Percentiles rank a stretch among this genome's conserved stretches.
Conservation (phyloP, 345 rosid species). For the Nasturtium officinale region DNA sequence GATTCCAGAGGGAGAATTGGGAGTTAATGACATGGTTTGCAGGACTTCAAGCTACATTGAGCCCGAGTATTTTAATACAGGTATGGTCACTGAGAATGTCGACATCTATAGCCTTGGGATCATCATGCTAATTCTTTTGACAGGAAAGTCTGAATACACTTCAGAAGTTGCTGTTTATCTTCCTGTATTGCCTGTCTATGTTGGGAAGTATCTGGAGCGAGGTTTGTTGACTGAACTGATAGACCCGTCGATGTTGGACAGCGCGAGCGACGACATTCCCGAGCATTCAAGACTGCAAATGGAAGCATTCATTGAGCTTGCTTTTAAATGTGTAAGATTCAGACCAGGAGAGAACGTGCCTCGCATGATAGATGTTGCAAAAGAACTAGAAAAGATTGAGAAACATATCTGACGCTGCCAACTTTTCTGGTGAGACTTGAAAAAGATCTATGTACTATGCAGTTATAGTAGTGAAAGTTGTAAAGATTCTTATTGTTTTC, state of each 20-base stretch:
- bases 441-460: neutral
- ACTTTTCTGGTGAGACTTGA: neutral
- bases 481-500: neutral
- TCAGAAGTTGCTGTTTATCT: constrained; percentile 10
- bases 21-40: constrained; percentile 24
- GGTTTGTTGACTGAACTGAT: constrained; percentile 8
- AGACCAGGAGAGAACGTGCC: constrained; percentile 16
- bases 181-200: constrained; percentile 26
- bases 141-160: constrained; percentile 23
- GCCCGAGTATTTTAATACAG: constrained; percentile 15
- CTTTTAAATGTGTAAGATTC: constrained; percentile 36
- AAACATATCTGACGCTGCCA: neutral
- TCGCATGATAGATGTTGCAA: constrained; percentile 27
- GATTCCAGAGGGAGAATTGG: constrained; percentile 28
- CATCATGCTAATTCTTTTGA: constrained; percentile 29
- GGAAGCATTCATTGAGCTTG: constrained; percentile 36
- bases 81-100: constrained; percentile 36
- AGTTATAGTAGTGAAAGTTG: neutral
- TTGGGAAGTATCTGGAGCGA: neutral
- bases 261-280: neutral
- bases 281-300: constrained; percentile 16
- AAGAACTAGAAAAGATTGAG: constrained; percentile 23
- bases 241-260: constrained; percentile 25
- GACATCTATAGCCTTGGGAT: constrained; percentile 31
- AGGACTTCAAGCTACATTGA: constrained; percentile 30